Percentiles rank a stretch among this genome's conserved stretches.
These are phyloP conservation scores for Globisporangium nunn DNA, from an alignment of 352 stramenopile species.

Conservation along the genomic window DNA sequence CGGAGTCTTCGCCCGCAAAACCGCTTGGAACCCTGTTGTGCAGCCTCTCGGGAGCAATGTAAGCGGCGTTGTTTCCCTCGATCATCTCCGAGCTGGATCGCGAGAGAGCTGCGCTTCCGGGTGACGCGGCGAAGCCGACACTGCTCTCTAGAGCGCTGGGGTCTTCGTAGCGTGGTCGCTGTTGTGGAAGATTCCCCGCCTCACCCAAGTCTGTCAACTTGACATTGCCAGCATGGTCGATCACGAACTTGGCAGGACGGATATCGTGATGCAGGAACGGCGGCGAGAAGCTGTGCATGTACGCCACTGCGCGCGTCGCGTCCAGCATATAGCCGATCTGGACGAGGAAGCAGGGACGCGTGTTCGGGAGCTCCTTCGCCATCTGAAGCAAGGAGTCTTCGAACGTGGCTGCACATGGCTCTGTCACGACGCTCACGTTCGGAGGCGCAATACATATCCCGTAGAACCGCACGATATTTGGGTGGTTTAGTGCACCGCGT, in stretches of 20 bases:
- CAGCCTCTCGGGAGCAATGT: neutral
- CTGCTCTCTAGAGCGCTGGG: neutral
- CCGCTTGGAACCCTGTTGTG: neutral
- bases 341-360: slow-evolving; percentile 30
- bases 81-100: neutral
- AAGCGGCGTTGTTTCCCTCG: neutral
- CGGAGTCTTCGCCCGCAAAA: slow-evolving; percentile 11
- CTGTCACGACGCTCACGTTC: slow-evolving; percentile 51
- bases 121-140: neutral
- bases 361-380: slow-evolving; percentile 9
- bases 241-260: slow-evolving; percentile 53
- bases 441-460: slow-evolving; percentile 56
- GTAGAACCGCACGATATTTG: slow-evolving; percentile 61
- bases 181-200: slow-evolving; percentile 25
- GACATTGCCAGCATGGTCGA: slow-evolving; percentile 37
- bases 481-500: slow-evolving; percentile 36
- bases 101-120: neutral
- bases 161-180: neutral
- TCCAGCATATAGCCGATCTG: slow-evolving; percentile 57
- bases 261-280: slow-evolving; percentile 61
- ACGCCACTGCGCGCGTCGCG: slow-evolving; percentile 43
- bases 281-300: slow-evolving; percentile 57
- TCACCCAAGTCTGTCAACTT: slow-evolving; percentile 71
- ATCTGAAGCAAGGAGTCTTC: slow-evolving; percentile 26
- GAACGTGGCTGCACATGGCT: slow-evolving; percentile 45